Percentiles rank a stretch among this genome's conserved stretches.
These are phyloP conservation scores for Macrophomina phaseolina DNA, from an alignment of 2,329 filamentous ascomycete genomes.

Conservation along the genomic window DNA sequence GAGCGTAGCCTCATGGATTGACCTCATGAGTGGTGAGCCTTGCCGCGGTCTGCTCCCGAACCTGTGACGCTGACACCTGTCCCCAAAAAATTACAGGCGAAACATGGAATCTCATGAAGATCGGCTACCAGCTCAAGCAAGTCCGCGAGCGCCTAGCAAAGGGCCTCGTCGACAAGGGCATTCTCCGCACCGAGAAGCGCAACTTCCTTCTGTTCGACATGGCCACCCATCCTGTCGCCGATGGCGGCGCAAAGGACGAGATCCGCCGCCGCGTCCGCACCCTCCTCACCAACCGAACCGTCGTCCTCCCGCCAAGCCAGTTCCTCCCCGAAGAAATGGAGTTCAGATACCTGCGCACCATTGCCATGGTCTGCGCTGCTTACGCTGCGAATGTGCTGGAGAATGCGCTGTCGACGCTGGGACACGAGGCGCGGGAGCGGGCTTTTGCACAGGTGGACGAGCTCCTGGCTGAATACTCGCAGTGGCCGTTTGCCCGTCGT, in stretches of 20 bases:
- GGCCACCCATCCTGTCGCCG: constrained; percentile 97
- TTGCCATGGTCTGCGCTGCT: constrained; percentile 96
- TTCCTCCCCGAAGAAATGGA: constrained; percentile 95
- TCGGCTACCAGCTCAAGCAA: constrained; percentile 99
- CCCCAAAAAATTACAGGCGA: constrained; percentile 67
- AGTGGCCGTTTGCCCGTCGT: constrained; percentile 93
- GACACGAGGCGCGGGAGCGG: constrained; percentile 90
- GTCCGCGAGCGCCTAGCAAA: constrained; percentile 97
- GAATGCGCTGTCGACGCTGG: constrained; percentile 92
- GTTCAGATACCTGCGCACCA: constrained; percentile 88
- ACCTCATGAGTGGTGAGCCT: constrained; percentile 90
- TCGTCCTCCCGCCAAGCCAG: constrained; percentile 83
- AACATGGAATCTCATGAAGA: constrained; percentile 99
- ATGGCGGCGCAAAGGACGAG: constrained; percentile 96
- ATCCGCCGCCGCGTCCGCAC: constrained; percentile 91
- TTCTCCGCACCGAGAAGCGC: constrained; percentile 96
- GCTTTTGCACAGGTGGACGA: constrained; percentile 98
- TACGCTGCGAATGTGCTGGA: constrained; percentile 98
- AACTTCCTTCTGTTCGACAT: constrained; percentile 99
- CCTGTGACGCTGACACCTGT: constrained; percentile 33
- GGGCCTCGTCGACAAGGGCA: constrained; percentile 97
- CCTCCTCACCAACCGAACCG: constrained; percentile 89
- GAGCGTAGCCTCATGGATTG: constrained; percentile 99
- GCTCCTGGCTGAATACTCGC: constrained; percentile 91
- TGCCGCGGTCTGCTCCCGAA: constrained; percentile 10